Evolutionary conservation across 2,329 filamentous ascomycete genomes (phyloP).

Genomic region (Calonectria multiphialidica): DNA sequence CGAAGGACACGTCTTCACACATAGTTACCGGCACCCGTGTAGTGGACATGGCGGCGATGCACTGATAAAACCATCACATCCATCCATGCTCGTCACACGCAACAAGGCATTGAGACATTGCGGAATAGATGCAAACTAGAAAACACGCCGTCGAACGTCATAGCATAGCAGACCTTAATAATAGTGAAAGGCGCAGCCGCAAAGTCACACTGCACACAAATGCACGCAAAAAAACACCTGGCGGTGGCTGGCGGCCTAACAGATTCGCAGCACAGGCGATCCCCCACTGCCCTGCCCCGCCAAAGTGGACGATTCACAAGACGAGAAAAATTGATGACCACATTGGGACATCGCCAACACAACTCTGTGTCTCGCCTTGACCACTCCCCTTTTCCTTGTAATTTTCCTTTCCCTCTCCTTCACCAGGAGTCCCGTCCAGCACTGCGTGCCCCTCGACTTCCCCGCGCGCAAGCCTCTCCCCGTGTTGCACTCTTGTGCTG

Average conservation of each 20-base stretch:
- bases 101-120: background rate
- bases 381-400: slow-evolving; percentile 23
- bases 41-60: background rate
- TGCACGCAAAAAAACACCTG: background rate
- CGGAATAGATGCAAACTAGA: background rate
- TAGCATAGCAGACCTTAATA: background rate
- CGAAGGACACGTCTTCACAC: background rate
- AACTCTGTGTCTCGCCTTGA: slow-evolving; percentile 28
- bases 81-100: background rate
- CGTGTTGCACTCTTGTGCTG: slow-evolving; percentile 23
- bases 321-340: slow-evolving; percentile 56
- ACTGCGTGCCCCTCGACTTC: slow-evolving; percentile 35
- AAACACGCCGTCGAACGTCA: slow-evolving; percentile 10
- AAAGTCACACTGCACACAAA: slow-evolving; percentile 12
- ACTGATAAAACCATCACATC: no score
- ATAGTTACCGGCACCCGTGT: no score
- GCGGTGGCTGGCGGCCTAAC: background rate
- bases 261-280: background rate
- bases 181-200: background rate
- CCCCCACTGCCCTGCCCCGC: slow-evolving; percentile 46
- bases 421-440: slow-evolving; percentile 37
- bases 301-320: slow-evolving; percentile 53
- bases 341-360: slow-evolving; percentile 35
- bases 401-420: slow-evolving; percentile 15
- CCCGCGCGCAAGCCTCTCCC: slow-evolving; percentile 33